Base-by-base conservation (phyloP, 805 yeast genomes). In the Danielozyma ontarioensis region DNA sequence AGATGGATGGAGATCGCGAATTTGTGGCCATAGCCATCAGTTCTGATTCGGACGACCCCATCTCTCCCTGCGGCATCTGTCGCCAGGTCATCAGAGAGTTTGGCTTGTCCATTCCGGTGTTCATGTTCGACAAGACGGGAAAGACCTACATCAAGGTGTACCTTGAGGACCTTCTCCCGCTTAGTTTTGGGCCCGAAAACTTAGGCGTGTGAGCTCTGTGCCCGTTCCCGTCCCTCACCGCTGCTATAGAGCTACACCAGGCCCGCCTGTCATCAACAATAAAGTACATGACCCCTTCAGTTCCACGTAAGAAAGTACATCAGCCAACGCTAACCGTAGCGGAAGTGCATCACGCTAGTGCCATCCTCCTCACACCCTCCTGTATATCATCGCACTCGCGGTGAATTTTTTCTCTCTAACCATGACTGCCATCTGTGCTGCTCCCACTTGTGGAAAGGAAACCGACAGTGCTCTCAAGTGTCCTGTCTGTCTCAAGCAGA, bases 11-110 rank as follows among this genome's bases (percentile, higher is more conserved):
- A 0, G 57, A 64, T 35, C 51, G 42, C 4, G 31, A 41, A 16
- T 72, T 81, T 51, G 64, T 59, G 37, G 85, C 83, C 1, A 61
- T 86, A 36, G 95, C 81, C 3, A 74, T 86, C 7, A 64, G 83
- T 3, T 72, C 84, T 15, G 89, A 81, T 50, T 45, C 70, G 28
- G 50, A 52, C 1, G 71, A 70, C 2, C 72, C 80, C 19, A 78
- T 83, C 8, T 68, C 89, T 7, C 98, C 98, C 0, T 90, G 98
- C 55, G 98, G 98, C 3, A 80, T 93, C 24, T 90, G 98, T 51
- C 69, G 98, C 34, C 98, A 90, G 57, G 75, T 83, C 35, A 76
- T 90, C 21, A 68, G 96, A 25, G 98, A 90, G 55, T 90, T 89
- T 55, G 74, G 79, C 0, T 50, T 55, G 5, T 64, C 70, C 5